These are phyloP conservation scores for Evernia prunastri DNA, from an alignment of 495 filamentous ascomycete genomes.

Conservation along the genomic window DNA sequence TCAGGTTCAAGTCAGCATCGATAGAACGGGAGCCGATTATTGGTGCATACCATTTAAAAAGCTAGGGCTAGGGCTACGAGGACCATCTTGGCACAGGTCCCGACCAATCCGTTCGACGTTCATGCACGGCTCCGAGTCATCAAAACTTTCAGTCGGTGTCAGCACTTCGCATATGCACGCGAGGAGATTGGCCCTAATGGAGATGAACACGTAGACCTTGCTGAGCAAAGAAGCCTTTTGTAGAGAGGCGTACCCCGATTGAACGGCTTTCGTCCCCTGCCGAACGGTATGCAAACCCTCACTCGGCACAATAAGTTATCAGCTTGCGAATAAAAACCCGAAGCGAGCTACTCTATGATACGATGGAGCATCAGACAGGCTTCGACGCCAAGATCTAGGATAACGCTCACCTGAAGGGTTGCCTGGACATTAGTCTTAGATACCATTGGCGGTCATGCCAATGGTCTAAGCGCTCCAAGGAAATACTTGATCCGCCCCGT, in stretches of 20 bases:
- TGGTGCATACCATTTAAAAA: no score
- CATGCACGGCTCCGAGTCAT: not conserved
- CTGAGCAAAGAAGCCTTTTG: not conserved
- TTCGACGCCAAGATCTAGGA: not conserved
- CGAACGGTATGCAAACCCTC: not conserved
- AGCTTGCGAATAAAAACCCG: no score
- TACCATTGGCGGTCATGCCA: no score
- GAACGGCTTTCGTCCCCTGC: not conserved
- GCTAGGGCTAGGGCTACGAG: no score
- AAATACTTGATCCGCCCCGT: no score
- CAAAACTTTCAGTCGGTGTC: not conserved
- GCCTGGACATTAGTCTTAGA: no score
- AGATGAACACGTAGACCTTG: not conserved
- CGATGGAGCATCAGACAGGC: not conserved
- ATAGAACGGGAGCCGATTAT: no score
- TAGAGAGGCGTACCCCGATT: not conserved
- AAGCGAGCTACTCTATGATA: slow-evolving; percentile 1
- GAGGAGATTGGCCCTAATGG: not conserved
- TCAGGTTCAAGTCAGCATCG: no score
- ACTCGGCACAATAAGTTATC: not conserved
- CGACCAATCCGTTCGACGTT: not conserved
- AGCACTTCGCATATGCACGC: not conserved
- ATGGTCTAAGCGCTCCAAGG: not conserved
- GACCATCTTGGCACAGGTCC: no score
- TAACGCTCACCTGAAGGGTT: not conserved